phyloP scores from a whole-genome alignment of 352 stramenopile species.

The Pythium grandisporangium region DNA sequence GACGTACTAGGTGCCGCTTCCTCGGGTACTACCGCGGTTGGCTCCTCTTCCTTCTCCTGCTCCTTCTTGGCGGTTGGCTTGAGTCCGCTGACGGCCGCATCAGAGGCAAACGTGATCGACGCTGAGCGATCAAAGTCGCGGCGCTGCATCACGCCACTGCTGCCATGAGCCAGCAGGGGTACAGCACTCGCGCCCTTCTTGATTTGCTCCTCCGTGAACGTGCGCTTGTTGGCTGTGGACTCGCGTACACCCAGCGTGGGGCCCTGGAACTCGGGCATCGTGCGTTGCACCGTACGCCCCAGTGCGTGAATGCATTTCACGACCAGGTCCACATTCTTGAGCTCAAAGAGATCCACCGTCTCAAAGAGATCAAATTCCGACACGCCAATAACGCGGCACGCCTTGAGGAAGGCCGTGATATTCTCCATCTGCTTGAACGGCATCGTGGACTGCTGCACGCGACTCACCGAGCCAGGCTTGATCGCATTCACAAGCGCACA shows the following conservation, averaged over 20 bases:
- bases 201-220: constrained; percentile 58
- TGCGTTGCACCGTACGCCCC: constrained; percentile 66
- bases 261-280: constrained; percentile 53
- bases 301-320: constrained; percentile 81
- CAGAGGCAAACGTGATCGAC: constrained; percentile 58
- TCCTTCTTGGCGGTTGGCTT: too few species aligned
- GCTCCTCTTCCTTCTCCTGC: too few species aligned
- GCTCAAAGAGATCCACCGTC: constrained; percentile 85
- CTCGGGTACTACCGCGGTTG: too few species aligned
- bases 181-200: constrained; percentile 46
- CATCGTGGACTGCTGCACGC: constrained; percentile 60
- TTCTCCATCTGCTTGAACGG: constrained; percentile 92
- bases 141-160: constrained; percentile 55
- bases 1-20: too few species aligned
- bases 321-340: constrained; percentile 81
- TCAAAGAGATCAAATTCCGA: constrained; percentile 87
- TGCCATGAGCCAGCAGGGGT: constrained; percentile 43
- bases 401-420: constrained; percentile 72
- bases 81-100: constrained; percentile 30
- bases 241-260: constrained; percentile 69
- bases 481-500: constrained; percentile 74
- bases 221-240: constrained; percentile 49
- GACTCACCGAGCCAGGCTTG: constrained; percentile 35
- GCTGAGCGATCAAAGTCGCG: constrained; percentile 51
- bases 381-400: constrained; percentile 74